These are phyloP conservation scores for Torulaspora delbrueckii DNA, from an alignment of 805 yeast genomes.

Conservation along the genomic window DNA sequence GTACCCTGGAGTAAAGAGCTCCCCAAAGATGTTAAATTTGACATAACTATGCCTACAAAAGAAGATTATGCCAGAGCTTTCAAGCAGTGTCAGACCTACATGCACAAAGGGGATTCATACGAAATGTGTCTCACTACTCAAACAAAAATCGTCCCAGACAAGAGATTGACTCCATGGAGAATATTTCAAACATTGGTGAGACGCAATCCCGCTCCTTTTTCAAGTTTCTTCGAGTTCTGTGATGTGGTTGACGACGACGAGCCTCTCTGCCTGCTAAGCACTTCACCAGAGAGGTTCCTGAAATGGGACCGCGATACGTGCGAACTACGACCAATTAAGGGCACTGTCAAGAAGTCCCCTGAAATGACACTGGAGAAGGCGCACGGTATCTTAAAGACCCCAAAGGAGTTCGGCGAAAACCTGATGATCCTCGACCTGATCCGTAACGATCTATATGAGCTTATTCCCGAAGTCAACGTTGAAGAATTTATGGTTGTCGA, in stretches of 20 bases:
- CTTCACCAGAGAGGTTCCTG: constrained; percentile 92
- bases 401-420: constrained; percentile 93
- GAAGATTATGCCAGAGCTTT: constrained; percentile 52
- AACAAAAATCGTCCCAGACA: constrained; percentile 53
- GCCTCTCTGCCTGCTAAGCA: constrained; percentile 54
- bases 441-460: constrained; percentile 78
- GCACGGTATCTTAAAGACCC: constrained; percentile 59
- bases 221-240: constrained; percentile 66
- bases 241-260: constrained; percentile 40
- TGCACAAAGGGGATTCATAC: constrained; percentile 83
- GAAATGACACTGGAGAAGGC: constrained; percentile 57
- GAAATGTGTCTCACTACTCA: constrained; percentile 86
- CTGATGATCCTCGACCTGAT: constrained; percentile 95
- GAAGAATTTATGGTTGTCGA: constrained; percentile 84
- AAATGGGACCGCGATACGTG: constrained; percentile 63
- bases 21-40: constrained; percentile 26
- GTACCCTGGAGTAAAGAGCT: constrained; percentile 12
- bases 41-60: constrained; percentile 48
- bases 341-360: constrained; percentile 73
- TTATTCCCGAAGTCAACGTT: constrained; percentile 62
- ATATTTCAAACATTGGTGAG: constrained; percentile 66
- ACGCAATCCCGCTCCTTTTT: constrained; percentile 88
- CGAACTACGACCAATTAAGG: constrained; percentile 92
- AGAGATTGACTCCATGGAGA: constrained; percentile 59
- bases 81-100: constrained; percentile 55